Evolutionary conservation across 2,329 filamentous ascomycete species (phyloP).

Genomic region (Emmonsiellopsis sp.): DNA sequence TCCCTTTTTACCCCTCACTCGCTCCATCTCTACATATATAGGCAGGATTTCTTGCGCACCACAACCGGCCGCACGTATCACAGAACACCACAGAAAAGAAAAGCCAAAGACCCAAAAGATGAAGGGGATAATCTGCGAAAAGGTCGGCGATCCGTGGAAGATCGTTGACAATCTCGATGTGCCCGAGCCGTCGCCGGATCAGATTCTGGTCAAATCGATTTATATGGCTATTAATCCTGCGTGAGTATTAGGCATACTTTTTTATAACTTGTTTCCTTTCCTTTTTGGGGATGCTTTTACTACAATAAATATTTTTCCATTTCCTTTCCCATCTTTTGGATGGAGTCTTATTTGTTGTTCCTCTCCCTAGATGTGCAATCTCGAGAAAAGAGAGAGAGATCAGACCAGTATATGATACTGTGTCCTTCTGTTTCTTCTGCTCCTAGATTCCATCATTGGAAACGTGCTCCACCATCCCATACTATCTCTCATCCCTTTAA

Average conservation of each 20-base stretch:
- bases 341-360: background rate
- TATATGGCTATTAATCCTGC: constrained; percentile 24
- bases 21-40: too few relatives aligned
- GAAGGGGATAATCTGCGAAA: constrained; percentile 7
- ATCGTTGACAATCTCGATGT: constrained; percentile 5
- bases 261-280: background rate
- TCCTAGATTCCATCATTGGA: too few relatives aligned
- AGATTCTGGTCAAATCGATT: constrained; percentile 23
- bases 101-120: background rate
- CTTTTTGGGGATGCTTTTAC: too few relatives aligned
- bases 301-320: background rate
- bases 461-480: too few relatives aligned
- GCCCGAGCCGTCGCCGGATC: constrained; percentile 11
- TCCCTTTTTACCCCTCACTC: too few relatives aligned
- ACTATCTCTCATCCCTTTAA: too few relatives aligned
- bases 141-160: constrained; percentile 6
- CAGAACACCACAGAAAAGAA: background rate
- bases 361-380: too few relatives aligned
- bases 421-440: too few relatives aligned
- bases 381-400: too few relatives aligned
- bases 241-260: constrained; percentile 12
- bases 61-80: too few relatives aligned
- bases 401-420: too few relatives aligned
- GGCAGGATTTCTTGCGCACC: too few relatives aligned
- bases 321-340: background rate